phyloP scores from a whole-genome alignment of 2,329 filamentous ascomycete genomes.

The Phialocephala subalpina region DNA sequence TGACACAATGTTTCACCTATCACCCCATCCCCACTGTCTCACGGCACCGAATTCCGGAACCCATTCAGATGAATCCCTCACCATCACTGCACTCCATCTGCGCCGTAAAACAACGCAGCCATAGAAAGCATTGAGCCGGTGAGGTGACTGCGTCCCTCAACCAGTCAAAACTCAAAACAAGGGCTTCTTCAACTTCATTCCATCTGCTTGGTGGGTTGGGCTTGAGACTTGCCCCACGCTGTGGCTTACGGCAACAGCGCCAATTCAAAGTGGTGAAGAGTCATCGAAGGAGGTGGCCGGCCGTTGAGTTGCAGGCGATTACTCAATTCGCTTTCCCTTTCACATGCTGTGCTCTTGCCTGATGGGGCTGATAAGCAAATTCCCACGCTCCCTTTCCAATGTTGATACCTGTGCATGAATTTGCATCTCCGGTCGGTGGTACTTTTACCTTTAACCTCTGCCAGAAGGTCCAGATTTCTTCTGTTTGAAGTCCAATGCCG shows the following conservation, averaged over 20 bases:
- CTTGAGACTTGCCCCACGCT: conserved; percentile 9
- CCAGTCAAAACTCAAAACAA: not conserved
- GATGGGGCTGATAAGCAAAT: conserved; percentile 8
- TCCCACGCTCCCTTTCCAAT: not conserved
- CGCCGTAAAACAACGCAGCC: not conserved
- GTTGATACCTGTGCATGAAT: not conserved
- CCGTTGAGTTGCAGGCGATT: not conserved
- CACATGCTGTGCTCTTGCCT: conserved; percentile 4
- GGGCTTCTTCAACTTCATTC: conserved; percentile 3
- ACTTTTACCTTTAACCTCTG: not conserved
- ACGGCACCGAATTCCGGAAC: conserved; percentile 20
- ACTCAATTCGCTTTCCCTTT: not conserved
- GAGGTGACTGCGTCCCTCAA: not conserved
- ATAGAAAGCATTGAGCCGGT: conserved; percentile 3
- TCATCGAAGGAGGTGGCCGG: not conserved
- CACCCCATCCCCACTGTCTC: conserved; percentile 19
- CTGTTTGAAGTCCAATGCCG: not conserved
- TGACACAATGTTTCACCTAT: conserved; percentile 25
- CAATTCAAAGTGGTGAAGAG: not conserved
- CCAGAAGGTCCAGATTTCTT: not conserved
- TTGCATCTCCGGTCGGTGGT: not conserved
- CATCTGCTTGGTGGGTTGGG: conserved; percentile 6
- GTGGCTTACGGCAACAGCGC: not conserved
- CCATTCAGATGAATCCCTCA: conserved; percentile 8
- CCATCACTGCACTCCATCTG: not conserved